These are phyloP conservation scores for Hagleromyces aurorensis DNA, from an alignment of 805 yeast genomes.

Conservation along the genomic window DNA sequence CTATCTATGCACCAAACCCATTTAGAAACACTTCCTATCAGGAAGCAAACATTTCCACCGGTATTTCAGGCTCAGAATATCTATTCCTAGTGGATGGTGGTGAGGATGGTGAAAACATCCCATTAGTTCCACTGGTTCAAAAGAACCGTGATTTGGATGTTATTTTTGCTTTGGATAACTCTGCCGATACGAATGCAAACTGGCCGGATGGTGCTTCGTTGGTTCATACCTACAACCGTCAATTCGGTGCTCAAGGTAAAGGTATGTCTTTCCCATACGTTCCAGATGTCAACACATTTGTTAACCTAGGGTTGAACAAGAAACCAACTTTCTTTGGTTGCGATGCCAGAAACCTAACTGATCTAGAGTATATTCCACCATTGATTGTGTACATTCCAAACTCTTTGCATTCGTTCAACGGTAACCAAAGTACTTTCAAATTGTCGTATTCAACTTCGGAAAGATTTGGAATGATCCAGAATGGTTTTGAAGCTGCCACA, in stretches of 20 bases:
- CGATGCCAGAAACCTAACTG: slow-evolving; percentile 53
- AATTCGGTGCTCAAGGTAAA: slow-evolving; percentile 43
- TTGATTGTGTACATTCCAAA: slow-evolving; percentile 74
- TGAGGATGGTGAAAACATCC: slow-evolving; percentile 59
- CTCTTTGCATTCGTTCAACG: slow-evolving; percentile 51
- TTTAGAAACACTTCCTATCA: slow-evolving; percentile 41
- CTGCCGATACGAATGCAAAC: slow-evolving; percentile 50
- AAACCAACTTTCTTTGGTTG: slow-evolving; percentile 83
- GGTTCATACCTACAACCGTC: slow-evolving; percentile 49
- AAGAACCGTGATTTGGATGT: slow-evolving; percentile 55
- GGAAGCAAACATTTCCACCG: slow-evolving; percentile 23
- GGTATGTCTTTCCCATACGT: slow-evolving; percentile 73
- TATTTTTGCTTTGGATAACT: slow-evolving; percentile 57
- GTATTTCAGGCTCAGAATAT: slow-evolving; percentile 36
- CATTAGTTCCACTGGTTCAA: slow-evolving; percentile 53
- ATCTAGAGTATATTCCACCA: slow-evolving; percentile 53
- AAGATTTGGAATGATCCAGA: slow-evolving; percentile 51
- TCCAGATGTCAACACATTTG: slow-evolving; percentile 59
- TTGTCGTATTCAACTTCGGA: slow-evolving; percentile 54
- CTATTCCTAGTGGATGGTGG: slow-evolving; percentile 67
- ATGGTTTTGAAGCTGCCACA: slow-evolving; percentile 70
- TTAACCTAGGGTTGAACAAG: slow-evolving; percentile 51
- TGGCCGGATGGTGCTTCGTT: slow-evolving; percentile 71
- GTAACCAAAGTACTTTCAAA: slow-evolving; percentile 69
- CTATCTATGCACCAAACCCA: slow-evolving; percentile 67